phyloP scores from a whole-genome alignment of 495 filamentous ascomycete genomes.

The Paragyromitra xinjiangensis region DNA sequence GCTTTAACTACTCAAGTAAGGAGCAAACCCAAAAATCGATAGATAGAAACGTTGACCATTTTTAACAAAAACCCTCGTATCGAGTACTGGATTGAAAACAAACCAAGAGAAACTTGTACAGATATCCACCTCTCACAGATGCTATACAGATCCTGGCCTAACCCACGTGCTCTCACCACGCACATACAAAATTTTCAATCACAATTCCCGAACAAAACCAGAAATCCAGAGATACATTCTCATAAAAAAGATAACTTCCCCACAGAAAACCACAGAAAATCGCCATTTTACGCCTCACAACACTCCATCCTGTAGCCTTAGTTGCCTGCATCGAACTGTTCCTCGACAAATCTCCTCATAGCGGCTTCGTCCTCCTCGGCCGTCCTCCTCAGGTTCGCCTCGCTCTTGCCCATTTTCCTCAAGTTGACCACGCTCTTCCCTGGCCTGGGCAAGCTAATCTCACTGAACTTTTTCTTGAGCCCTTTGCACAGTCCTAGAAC shows the following conservation, averaged over 20 bases:
- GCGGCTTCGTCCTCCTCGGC: background rate
- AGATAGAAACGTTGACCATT: background rate
- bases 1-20: too few species aligned
- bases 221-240: background rate
- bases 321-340: slow-evolving; percentile 7
- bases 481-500: background rate
- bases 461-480: slow-evolving; percentile 23
- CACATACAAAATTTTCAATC: background rate
- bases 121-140: background rate
- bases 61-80: background rate
- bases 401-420: background rate
- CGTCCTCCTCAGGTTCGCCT: background rate
- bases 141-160: background rate
- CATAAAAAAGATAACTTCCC: background rate
- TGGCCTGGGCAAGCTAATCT: background rate
- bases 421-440: background rate
- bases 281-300: background rate
- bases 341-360: background rate
- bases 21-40: background rate
- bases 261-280: background rate
- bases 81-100: background rate
- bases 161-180: background rate
- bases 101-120: background rate
- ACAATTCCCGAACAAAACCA: background rate
- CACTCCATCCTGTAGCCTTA: background rate